A percentile compares a stretch with the other conserved stretches of the same genome.
Conservation (phyloP, 257 asterid genomes). For the Jacaranda mimosifolia region DNA sequence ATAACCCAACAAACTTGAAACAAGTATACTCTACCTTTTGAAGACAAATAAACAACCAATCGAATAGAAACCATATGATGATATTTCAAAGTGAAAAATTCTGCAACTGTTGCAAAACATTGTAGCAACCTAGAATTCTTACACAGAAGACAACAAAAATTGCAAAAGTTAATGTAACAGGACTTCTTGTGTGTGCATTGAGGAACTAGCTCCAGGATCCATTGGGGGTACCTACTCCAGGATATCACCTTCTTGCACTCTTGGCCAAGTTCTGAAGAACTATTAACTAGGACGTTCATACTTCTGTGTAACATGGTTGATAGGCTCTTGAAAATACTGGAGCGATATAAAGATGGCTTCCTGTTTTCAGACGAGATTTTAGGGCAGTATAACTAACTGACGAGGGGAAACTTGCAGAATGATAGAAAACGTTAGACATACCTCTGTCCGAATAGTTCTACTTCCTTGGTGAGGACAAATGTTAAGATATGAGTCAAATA, state of each 20-base stretch:
- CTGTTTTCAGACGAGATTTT: conserved; percentile 45
- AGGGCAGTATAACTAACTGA: neutral
- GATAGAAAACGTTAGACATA: conserved; percentile 24
- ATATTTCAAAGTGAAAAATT: too few relatives aligned
- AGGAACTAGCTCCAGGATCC: neutral
- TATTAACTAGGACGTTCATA: conserved; percentile 19
- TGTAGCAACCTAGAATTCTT: neutral
- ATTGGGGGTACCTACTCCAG: neutral
- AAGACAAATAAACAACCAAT: too few relatives aligned
- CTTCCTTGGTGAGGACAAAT: conserved; percentile 97
- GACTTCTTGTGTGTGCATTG: neutral
- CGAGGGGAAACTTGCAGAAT: neutral
- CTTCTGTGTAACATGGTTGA: conserved; percentile 49
- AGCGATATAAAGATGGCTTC: conserved; percentile 89
- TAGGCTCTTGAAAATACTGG: conserved; percentile 95
- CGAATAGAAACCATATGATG: too few relatives aligned
- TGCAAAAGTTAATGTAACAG: neutral
- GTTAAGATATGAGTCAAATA: conserved; percentile 78
- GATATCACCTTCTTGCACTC: neutral
- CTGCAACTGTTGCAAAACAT: neutral
- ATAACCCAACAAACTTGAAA: too few relatives aligned
- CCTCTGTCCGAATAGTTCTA: conserved; percentile 96
- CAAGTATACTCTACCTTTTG: too few relatives aligned
- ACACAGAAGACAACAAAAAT: neutral
- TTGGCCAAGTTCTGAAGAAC: neutral